Percentiles rank a stretch among this genome's conserved stretches.
phyloP scores from a whole-genome alignment of 768 basidiomycete genomes.

The Paxillus ammoniavirescens region DNA sequence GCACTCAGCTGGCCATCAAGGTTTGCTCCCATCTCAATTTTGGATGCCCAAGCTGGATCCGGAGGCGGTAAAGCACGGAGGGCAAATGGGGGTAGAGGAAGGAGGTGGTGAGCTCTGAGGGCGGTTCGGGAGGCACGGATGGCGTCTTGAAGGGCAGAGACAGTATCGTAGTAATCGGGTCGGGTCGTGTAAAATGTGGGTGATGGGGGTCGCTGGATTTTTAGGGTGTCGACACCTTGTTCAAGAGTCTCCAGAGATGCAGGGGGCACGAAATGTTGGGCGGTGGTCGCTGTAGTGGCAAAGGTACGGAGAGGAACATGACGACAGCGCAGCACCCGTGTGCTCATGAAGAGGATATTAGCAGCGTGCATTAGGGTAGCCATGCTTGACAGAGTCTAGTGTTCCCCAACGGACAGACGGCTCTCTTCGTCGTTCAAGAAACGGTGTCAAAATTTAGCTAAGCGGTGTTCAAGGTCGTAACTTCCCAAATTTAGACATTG shows the following conservation, averaged over 20 bases:
- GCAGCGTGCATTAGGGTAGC: not conserved
- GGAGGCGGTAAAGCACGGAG: conserved; percentile 55
- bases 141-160: conserved; percentile 64
- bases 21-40: conserved; percentile 53
- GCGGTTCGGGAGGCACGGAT: conserved; percentile 54
- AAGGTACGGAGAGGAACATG: conserved; percentile 9
- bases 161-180: conserved; percentile 69
- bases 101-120: conserved; percentile 63
- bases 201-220: conserved; percentile 48
- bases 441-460: not conserved
- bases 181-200: conserved; percentile 86
- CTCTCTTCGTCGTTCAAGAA: not conserved
- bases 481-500: not conserved
- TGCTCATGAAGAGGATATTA: not conserved
- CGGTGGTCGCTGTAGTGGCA: conserved; percentile 3
- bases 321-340: conserved; percentile 6
- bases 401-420: not conserved
- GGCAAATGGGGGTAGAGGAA: conserved; percentile 76
- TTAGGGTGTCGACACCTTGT: not conserved
- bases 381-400: not conserved
- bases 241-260: conserved; percentile 19
- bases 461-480: not conserved
- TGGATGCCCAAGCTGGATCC: conserved; percentile 67
- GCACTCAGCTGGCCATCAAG: conserved; percentile 64
- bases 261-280: conserved; percentile 23